Percentiles rank a stretch among this genome's conserved stretches.
Evolutionary conservation across 495 filamentous ascomycete genomes (phyloP).

Genomic region (Xeromyces bisporus): DNA sequence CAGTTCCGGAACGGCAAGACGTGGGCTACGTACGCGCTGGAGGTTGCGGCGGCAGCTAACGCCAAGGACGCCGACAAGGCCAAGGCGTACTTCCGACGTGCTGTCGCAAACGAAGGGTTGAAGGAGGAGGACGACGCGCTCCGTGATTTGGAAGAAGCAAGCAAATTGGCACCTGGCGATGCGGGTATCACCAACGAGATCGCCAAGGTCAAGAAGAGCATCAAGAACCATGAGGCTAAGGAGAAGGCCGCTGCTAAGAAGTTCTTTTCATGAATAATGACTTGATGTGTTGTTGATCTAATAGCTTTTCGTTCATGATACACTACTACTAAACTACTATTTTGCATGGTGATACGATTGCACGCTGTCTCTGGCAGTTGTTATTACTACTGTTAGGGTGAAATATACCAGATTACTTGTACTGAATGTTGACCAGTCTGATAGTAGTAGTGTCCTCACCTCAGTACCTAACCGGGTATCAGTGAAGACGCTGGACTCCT

Average conservation of each 20-base stretch:
- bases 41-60: constrained; percentile 34
- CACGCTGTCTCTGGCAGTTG: too few species aligned
- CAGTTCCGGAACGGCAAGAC: constrained; percentile 49
- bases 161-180: constrained; percentile 60
- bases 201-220: constrained; percentile 52
- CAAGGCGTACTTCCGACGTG: constrained; percentile 77
- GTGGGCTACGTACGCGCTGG: constrained; percentile 57
- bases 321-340: too few species aligned
- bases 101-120: constrained; percentile 48
- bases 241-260: constrained; percentile 81
- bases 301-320: too few species aligned
- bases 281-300: too few species aligned
- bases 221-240: constrained; percentile 56
- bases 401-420: too few species aligned
- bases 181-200: constrained; percentile 60
- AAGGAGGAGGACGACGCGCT: constrained; percentile 80
- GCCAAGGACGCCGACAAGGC: constrained; percentile 62
- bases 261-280: constrained; percentile 64
- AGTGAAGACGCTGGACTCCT: too few species aligned
- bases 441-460: too few species aligned
- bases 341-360: too few species aligned
- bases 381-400: too few species aligned
- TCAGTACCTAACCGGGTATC: too few species aligned
- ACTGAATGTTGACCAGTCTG: too few species aligned
- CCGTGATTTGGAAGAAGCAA: constrained; percentile 58